Evolutionary conservation across 1,284 basidiomycete genomes (phyloP).

Genomic region (Malassezia psittaci): DNA sequence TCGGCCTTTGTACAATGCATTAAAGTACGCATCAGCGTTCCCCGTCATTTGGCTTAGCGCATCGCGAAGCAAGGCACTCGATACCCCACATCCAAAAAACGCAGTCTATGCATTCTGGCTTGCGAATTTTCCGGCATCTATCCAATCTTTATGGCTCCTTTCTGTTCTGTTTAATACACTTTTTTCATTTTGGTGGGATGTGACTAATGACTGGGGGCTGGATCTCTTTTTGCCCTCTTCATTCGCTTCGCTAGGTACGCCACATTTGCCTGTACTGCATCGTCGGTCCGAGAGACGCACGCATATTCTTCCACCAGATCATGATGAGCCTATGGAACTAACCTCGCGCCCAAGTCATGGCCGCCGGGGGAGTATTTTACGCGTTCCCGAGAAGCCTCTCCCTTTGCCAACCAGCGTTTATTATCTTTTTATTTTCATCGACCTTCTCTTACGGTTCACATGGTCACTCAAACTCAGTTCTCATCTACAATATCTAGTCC

Average conservation of each 20-base stretch:
- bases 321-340: constrained; percentile 1
- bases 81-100: neutral
- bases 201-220: constrained; percentile 95
- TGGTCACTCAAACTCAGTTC: constrained; percentile 86
- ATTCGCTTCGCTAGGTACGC: neutral
- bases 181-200: constrained; percentile 98
- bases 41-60: constrained; percentile 70
- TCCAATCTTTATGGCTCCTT: constrained; percentile 58
- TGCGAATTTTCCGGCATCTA: neutral
- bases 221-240: constrained; percentile 55
- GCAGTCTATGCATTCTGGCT: neutral
- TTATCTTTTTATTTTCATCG: constrained; percentile 69
- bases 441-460: constrained; percentile 80
- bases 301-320: neutral
- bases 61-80: constrained; percentile 23
- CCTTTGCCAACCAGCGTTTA: constrained; percentile 69
- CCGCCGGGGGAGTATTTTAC: constrained; percentile 11
- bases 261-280: constrained; percentile 10
- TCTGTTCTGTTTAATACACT: constrained; percentile 77
- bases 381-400: constrained; percentile 56
- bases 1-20: constrained; percentile 76
- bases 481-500: constrained; percentile 71
- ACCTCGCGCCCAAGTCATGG: neutral
- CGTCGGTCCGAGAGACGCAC: constrained; percentile 4
- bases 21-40: constrained; percentile 93